Evolutionary conservation across 768 basidiomycete genomes (phyloP).

Genomic region (Amanita rubescens): DNA sequence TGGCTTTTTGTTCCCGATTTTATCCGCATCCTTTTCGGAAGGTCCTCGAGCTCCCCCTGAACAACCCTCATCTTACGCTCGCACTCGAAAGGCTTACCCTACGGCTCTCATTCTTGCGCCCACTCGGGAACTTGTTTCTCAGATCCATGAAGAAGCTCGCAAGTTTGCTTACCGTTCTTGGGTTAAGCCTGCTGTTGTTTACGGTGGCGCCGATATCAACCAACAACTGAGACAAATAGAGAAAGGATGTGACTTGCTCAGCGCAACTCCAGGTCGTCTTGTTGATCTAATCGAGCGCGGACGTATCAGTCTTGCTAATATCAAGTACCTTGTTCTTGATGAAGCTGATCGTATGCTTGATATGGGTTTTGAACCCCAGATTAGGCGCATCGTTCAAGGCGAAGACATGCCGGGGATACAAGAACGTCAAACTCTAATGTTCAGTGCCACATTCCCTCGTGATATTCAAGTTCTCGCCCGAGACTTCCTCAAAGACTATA

Average conservation of each 20-base stretch:
- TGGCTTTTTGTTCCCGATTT: conserved; percentile 98
- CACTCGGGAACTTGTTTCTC: conserved; percentile 96
- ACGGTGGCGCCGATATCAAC: conserved; percentile 98
- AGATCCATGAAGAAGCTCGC: conserved; percentile 98
- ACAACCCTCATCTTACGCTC: conserved; percentile 45
- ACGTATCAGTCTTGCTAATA: conserved; percentile 90
- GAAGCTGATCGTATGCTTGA: conserved; percentile 99
- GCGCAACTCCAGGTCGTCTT: conserved; percentile 94
- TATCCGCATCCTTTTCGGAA: conserved; percentile 81
- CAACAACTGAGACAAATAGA: conserved; percentile 91
- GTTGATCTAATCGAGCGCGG: conserved; percentile 99
- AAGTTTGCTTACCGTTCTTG: conserved; percentile 99
- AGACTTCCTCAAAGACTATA: conserved; percentile 97
- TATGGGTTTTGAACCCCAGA: conserved; percentile 99
- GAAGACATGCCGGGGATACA: conserved; percentile 96
- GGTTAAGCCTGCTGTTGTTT: conserved; percentile 98
- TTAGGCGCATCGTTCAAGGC: conserved; percentile 94
- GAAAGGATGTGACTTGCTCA: conserved; percentile 93
- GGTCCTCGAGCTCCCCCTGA: conserved; percentile 74
- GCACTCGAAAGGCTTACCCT: conserved; percentile 86
- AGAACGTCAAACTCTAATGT: conserved; percentile 98
- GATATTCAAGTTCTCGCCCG: conserved; percentile 96
- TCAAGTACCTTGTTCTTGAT: conserved; percentile 96
- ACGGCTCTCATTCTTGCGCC: conserved; percentile 97
- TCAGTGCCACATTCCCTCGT: conserved; percentile 97